Conservation (phyloP, 2,329 filamentous ascomycete species). For the Aspergillus calidoustus region DNA sequence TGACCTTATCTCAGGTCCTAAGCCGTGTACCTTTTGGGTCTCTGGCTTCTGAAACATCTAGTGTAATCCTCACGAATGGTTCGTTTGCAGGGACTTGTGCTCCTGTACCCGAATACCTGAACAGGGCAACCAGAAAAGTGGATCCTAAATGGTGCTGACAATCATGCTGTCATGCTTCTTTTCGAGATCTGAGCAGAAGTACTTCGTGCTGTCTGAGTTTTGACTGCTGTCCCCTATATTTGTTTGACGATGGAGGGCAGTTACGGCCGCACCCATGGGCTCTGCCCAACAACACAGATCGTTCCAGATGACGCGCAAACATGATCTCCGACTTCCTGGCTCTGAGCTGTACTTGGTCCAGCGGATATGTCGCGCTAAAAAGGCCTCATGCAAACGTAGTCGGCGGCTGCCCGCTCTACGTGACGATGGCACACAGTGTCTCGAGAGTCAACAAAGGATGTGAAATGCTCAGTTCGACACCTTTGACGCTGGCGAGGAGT, state of each 20-base stretch:
- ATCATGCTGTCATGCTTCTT: slow-evolving; percentile 7
- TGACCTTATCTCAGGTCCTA: slow-evolving; percentile 8
- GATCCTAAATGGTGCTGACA: slow-evolving; percentile 9
- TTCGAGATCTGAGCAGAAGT: slow-evolving; percentile 23
- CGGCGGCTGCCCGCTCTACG: slow-evolving; percentile 30
- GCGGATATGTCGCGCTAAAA: slow-evolving; percentile 26
- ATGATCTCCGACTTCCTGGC: slow-evolving; percentile 24
- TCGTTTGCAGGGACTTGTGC: slow-evolving; percentile 24
- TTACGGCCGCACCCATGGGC: slow-evolving; percentile 33
- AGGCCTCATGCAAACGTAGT: slow-evolving; percentile 37
- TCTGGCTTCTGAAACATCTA: slow-evolving; percentile 24
- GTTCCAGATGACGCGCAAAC: slow-evolving; percentile 33
- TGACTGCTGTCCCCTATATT: slow-evolving; percentile 26
- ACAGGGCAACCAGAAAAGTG: not conserved
- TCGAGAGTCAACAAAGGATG: not conserved
- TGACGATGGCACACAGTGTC: not conserved
- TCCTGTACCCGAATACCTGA: slow-evolving; percentile 14
- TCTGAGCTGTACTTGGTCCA: slow-evolving; percentile 6
- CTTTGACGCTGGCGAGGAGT: slow-evolving; percentile 4
- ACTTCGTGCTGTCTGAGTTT: slow-evolving; percentile 21
- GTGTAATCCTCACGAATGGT: slow-evolving; percentile 18
- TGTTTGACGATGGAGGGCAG: slow-evolving; percentile 31
- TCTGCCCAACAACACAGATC: slow-evolving; percentile 19
- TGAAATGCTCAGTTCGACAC: not conserved
- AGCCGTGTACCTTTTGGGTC: slow-evolving; percentile 3